These are phyloP conservation scores for Claviceps pazoutovae DNA, from an alignment of 2,329 filamentous ascomycete species.

Conservation along the genomic window DNA sequence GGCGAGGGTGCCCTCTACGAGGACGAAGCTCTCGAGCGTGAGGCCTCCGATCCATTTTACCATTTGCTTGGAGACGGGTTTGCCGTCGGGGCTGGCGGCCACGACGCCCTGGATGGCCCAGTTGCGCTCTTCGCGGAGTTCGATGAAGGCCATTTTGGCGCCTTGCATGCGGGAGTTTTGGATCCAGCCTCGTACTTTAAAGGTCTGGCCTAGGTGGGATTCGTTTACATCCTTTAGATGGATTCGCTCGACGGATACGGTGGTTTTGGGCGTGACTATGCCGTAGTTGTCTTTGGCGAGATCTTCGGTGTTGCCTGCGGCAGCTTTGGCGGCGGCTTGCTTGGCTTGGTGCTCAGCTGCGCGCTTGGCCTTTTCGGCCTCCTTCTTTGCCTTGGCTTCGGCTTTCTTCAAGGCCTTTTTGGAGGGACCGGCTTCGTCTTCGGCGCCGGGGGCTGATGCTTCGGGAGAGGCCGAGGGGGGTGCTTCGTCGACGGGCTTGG, in stretches of 20 bases:
- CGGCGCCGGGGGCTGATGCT: background rate
- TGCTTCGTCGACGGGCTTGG: background rate
- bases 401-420: constrained; percentile 76
- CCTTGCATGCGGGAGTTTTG: constrained; percentile 15
- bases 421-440: constrained; percentile 4
- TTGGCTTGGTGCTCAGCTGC: constrained; percentile 61
- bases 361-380: constrained; percentile 62
- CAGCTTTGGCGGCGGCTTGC: constrained; percentile 54
- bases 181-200: constrained; percentile 60
- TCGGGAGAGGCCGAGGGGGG: too few species aligned
- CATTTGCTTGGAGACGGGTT: constrained; percentile 57
- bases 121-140: constrained; percentile 57
- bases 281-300: constrained; percentile 60
- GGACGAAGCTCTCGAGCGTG: constrained; percentile 67
- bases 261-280: constrained; percentile 37
- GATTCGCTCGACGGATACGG: constrained; percentile 41
- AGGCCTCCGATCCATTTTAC: constrained; percentile 76
- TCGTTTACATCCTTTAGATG: constrained; percentile 52
- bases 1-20: constrained; percentile 68
- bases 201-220: constrained; percentile 50
- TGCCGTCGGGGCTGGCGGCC: constrained; percentile 48
- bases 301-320: constrained; percentile 52
- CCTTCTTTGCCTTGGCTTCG: constrained; percentile 75
- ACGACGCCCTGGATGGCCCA: constrained; percentile 70
- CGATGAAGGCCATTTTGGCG: constrained; percentile 73